Evolutionary conservation across 2,329 filamentous ascomycete species (phyloP).

Genomic region (Hirsutella thompsonii): DNA sequence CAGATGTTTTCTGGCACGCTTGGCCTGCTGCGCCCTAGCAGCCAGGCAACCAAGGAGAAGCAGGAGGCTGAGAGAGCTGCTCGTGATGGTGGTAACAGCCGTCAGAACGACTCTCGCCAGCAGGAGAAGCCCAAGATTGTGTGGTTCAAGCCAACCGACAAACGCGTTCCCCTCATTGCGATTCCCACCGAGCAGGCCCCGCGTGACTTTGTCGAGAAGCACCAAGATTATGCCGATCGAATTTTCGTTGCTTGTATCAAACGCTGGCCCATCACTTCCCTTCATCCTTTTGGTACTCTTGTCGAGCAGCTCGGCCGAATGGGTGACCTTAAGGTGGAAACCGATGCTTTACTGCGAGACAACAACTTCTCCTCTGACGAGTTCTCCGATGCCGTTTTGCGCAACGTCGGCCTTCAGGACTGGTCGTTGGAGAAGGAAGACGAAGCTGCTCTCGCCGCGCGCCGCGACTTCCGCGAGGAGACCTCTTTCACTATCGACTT

Average conservation of each 20-base stretch:
- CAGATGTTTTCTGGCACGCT: slow-evolving; percentile 99
- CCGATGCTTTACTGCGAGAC: slow-evolving; percentile 88
- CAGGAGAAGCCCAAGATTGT: slow-evolving; percentile 99
- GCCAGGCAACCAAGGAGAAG: slow-evolving; percentile 98
- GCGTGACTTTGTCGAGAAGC: slow-evolving; percentile 95
- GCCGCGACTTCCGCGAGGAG: slow-evolving; percentile 83
- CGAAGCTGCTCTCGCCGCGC: slow-evolving; percentile 56
- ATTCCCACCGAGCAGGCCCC: slow-evolving; percentile 97
- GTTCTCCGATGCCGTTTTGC: slow-evolving; percentile 90
- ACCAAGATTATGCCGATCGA: slow-evolving; percentile 92
- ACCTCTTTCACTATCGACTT: slow-evolving; percentile 87
- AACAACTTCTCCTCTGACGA: slow-evolving; percentile 98
- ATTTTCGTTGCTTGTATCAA: slow-evolving; percentile 99
- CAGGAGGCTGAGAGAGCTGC: slow-evolving; percentile 93
- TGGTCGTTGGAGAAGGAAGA: slow-evolving; percentile 82
- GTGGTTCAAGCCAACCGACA: slow-evolving; percentile 99
- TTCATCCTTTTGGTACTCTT: slow-evolving; percentile 94
- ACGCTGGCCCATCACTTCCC: slow-evolving; percentile 98
- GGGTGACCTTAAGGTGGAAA: slow-evolving; percentile 95
- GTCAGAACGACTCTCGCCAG: slow-evolving; percentile 62
- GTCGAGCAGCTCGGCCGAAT: slow-evolving; percentile 95
- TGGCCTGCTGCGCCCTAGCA: slow-evolving; percentile 85
- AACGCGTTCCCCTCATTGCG: slow-evolving; percentile 93
- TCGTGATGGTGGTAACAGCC: slow-evolving; percentile 62
- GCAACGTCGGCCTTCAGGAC: slow-evolving; percentile 83